Evolutionary conservation across 2,329 filamentous ascomycete genomes (phyloP), one percentile per base, ranked within the genome.

Genomic region (Scytalidium lignicola): DNA sequence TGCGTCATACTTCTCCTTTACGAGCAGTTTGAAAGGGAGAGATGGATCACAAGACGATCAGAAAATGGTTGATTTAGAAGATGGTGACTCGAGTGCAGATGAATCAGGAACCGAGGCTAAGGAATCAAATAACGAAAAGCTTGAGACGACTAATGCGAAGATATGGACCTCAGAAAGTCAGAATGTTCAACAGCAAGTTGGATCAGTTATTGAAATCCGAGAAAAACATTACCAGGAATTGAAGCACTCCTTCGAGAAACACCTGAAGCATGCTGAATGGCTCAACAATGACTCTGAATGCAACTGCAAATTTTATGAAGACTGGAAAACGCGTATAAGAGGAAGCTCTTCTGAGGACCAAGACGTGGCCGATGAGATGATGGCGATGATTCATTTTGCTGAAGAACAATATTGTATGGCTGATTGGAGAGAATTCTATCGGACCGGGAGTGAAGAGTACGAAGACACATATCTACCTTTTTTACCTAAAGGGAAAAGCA

Each of bases 1-100:
- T 54, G 62, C 69, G 56, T 63, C 70, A 41, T 62, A 65, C 22
- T 67, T 70, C 46, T 59, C 61, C 10, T 26, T 26, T 10, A 26
- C 23, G 6, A 26, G 23, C 23, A 26, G 23, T 10, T 26, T 26
- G 23, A 26, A 26, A 26, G 5, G 23, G 10, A n/a, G n/a, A n/a
- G n/a, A n/a, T n/a, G n/a, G n/a, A n/a, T n/a, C n/a, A n/a, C n/a
- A n/a, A n/a, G n/a, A n/a, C n/a, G n/a, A n/a, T n/a, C n/a, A n/a
- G n/a, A n/a, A n/a, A n/a, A n/a, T n/a, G n/a, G n/a, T n/a, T n/a
- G n/a, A n/a, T n/a, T n/a, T n/a, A n/a, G n/a, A n/a, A n/a, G n/a
- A n/a, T n/a, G n/a, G n/a, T n/a, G n/a, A n/a, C n/a, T n/a, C n/a
- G n/a, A n/a, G n/a, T n/a, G n/a, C 50, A 18, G 66, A 62, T 55